Percentiles rank a stretch among this genome's conserved stretches.
phyloP scores from a whole-genome alignment of 2,329 filamentous ascomycete species.

The Aspergillus latus region DNA sequence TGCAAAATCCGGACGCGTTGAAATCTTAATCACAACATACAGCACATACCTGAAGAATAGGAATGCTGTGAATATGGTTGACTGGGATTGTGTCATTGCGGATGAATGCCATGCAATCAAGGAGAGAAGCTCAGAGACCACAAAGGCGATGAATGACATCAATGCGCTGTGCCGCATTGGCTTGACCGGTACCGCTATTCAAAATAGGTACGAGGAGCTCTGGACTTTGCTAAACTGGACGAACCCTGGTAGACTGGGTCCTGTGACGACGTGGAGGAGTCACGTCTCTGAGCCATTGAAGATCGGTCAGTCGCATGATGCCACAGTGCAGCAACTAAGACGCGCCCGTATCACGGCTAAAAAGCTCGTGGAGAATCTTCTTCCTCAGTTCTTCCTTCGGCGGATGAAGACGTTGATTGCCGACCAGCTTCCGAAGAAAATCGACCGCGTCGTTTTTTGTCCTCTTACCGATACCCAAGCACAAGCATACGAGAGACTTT shows the following conservation, averaged over 20 bases:
- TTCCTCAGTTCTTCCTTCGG: conserved; percentile 86
- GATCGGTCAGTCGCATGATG: conserved; percentile 88
- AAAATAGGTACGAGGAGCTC: conserved; percentile 96
- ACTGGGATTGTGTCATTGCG: conserved; percentile 92
- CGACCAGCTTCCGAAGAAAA: conserved; percentile 90
- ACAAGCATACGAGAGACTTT: conserved; percentile 77
- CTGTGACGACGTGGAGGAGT: conserved; percentile 72
- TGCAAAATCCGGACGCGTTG: conserved; percentile 72
- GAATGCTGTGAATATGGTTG: conserved; percentile 74
- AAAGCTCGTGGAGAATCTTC: conserved; percentile 79
- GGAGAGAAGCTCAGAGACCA: conserved; percentile 72
- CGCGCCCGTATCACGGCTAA: conserved; percentile 77
- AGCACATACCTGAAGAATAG: conserved; percentile 78
- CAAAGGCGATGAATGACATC: conserved; percentile 82
- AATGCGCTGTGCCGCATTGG: conserved; percentile 92
- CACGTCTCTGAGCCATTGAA: conserved; percentile 78
- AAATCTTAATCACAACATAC: conserved; percentile 95
- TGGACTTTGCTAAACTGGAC: conserved; percentile 98
- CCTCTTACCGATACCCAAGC: conserved; percentile 79
- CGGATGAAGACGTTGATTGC: conserved; percentile 92
- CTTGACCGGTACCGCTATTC: conserved; percentile 91
- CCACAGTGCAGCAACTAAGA: conserved; percentile 78
- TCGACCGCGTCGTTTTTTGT: conserved; percentile 91
- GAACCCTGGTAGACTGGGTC: conserved; percentile 72
- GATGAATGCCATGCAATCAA: conserved; percentile 94